Conservation (phyloP, 495 filamentous ascomycete species). For the Xanthoparmelia taractica region DNA sequence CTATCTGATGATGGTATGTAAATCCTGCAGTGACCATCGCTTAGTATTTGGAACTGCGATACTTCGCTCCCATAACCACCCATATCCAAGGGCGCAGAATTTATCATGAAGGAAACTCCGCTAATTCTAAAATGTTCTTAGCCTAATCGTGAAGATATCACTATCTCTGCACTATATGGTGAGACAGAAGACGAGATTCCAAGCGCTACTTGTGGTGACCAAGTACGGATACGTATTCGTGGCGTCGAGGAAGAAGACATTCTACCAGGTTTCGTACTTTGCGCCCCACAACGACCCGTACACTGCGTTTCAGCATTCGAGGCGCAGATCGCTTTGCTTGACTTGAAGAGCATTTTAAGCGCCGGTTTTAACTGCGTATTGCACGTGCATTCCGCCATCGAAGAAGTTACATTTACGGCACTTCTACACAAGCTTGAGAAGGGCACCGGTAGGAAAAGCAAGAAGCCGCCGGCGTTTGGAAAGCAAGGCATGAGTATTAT, state of each 20-base stretch:
- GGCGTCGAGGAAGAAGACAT: slow-evolving; percentile 98
- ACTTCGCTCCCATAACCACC: too few species aligned
- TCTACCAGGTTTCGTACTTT: slow-evolving; percentile 92
- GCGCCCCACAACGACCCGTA: slow-evolving; percentile 82
- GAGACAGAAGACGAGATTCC: slow-evolving; percentile 91
- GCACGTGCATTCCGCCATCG: slow-evolving; percentile 85
- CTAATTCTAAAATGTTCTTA: not conserved
- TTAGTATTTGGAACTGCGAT: too few species aligned
- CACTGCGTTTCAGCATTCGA: slow-evolving; percentile 87
- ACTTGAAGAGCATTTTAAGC: slow-evolving; percentile 85
- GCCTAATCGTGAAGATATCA: slow-evolving; percentile 73
- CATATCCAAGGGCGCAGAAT: not conserved
- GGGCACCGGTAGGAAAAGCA: slow-evolving; percentile 86
- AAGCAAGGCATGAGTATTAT: slow-evolving; percentile 91
- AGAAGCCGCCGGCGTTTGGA: slow-evolving; percentile 83
- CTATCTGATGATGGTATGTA: slow-evolving; percentile 68
- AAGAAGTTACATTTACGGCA: slow-evolving; percentile 83
- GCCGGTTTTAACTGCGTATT: slow-evolving; percentile 87
- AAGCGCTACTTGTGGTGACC: slow-evolving; percentile 80
- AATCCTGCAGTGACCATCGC: not conserved
- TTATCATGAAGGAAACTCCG: not conserved
- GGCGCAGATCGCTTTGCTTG: slow-evolving; percentile 92
- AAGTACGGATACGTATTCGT: slow-evolving; percentile 83
- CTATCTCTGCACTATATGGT: slow-evolving; percentile 78
- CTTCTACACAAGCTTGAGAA: slow-evolving; percentile 94